Evolutionary conservation across 2,329 filamentous ascomycete species (phyloP), one percentile per base, ranked within the genome.

Genomic region (Stagonosporopsis chrysanthemi): DNA sequence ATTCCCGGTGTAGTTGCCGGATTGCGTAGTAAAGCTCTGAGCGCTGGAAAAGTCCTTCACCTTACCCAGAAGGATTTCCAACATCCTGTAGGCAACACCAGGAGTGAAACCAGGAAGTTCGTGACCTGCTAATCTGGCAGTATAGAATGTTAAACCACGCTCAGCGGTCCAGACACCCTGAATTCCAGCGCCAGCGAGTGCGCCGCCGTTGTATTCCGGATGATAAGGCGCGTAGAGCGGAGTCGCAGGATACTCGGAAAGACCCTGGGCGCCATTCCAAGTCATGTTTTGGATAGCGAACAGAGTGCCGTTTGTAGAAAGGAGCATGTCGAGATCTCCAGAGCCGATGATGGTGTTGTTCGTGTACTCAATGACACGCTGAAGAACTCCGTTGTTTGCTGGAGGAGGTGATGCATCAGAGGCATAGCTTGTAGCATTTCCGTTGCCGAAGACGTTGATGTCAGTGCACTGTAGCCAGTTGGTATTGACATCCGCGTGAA

Each of bases 261-360:
- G 77, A 11, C 82, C 82, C 47, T 81, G 78, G 2, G 67, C 58
- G 14, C 81, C 81, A 64, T 81, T 78, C 81, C 81, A 84, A 2
- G 82, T 84, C 74, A 83, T 79, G 69, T 84, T 84, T 65, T 84
- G 81, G 36, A 85, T 74, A 3, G 80, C 78, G 19, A 84, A 73
- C 4, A 84, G 73, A 0, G 82, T 84, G 2, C 82, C 82, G 62
- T 84, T 83, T 26, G 80, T 81, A 44, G 75, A 71, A 43, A 85
- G 77, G 4, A 82, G 67, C 67, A 80, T 78, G 67, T 84, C 82
- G 15, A 83, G 74, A 51, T 80, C 76, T 6, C 80, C 82, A 43
- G 75, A 78, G 35, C 80, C 79, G 56, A 84, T 79, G 49, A 84
- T 76, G 36, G 79, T 79, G 61, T 83, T 82, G 69, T 83, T 83